Percentiles rank a stretch among this genome's conserved stretches.
phyloP scores from a whole-genome alignment of 768 basidiomycete species.

The Xerocomus potaroensis region DNA sequence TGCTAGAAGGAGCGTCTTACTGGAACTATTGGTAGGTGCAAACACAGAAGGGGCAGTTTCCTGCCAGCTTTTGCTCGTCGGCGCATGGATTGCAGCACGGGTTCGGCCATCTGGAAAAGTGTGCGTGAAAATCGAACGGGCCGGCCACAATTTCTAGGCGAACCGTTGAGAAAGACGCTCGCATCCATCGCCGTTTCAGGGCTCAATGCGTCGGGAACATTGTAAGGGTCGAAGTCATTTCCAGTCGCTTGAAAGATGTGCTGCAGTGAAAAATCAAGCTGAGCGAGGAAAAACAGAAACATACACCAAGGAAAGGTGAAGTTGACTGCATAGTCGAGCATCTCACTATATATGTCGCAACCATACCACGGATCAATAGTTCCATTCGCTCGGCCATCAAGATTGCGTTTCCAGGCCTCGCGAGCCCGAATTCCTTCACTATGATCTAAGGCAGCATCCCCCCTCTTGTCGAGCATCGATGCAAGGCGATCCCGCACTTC shows the following conservation, averaged over 20 bases:
- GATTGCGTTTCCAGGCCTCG: slow-evolving; percentile 41
- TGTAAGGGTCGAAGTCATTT: neutral
- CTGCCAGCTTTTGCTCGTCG: slow-evolving; percentile 53
- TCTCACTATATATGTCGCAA: slow-evolving; percentile 57
- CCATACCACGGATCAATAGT: slow-evolving; percentile 59
- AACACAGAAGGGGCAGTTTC: slow-evolving; percentile 24
- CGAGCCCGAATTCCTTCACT: slow-evolving; percentile 17
- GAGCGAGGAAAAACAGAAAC: slow-evolving; percentile 10
- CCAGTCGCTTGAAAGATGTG: slow-evolving; percentile 3
- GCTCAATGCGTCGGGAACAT: slow-evolving; percentile 19
- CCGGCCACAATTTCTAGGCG: slow-evolving; percentile 42
- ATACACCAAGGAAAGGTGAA: slow-evolving; percentile 60
- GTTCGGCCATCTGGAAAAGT: slow-evolving; percentile 41
- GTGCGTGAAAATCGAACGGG: slow-evolving; percentile 36
- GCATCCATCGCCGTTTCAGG: slow-evolving; percentile 48
- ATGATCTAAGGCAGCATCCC: slow-evolving; percentile 16
- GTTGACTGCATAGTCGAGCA: slow-evolving; percentile 67
- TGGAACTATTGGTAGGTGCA: neutral
- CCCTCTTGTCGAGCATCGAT: slow-evolving; percentile 9
- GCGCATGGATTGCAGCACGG: slow-evolving; percentile 61
- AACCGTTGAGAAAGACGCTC: slow-evolving; percentile 53
- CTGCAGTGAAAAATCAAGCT: neutral
- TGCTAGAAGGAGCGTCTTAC: slow-evolving; percentile 10
- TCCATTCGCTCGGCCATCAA: slow-evolving; percentile 48
- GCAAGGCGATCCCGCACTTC: slow-evolving; percentile 8